phyloP scores from a whole-genome alignment of 2,329 filamentous ascomycete species.

The Fusarium sp. region DNA sequence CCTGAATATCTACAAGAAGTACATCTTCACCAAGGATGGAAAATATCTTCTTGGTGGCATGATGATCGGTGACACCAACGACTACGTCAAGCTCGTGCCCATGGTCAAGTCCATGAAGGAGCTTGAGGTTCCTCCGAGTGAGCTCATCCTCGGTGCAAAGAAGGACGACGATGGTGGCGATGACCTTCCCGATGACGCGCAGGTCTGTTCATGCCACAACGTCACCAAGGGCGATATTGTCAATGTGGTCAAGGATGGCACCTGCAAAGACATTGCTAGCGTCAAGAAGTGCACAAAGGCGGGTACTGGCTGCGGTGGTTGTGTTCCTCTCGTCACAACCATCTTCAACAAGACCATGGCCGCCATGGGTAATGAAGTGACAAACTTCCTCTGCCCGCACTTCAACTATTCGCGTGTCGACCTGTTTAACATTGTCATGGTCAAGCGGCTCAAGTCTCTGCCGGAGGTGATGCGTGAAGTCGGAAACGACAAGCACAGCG shows the following conservation, averaged over 20 bases:
- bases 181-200: constrained; percentile 87
- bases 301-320: constrained; percentile 91
- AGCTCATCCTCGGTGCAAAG: constrained; percentile 86
- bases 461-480: constrained; percentile 83
- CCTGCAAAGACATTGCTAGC: constrained; percentile 85
- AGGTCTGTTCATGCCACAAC: constrained; percentile 95
- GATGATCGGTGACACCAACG: constrained; percentile 95
- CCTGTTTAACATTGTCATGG: constrained; percentile 90
- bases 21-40: constrained; percentile 89
- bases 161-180: constrained; percentile 82
- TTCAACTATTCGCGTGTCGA: constrained; percentile 89
- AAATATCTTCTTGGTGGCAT: constrained; percentile 95
- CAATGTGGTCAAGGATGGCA: constrained; percentile 80
- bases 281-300: constrained; percentile 94
- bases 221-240: constrained; percentile 88
- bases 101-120: constrained; percentile 88
- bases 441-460: constrained; percentile 83
- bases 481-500: constrained; percentile 79
- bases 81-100: constrained; percentile 91
- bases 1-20: constrained; percentile 92
- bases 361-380: constrained; percentile 88
- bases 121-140: constrained; percentile 82
- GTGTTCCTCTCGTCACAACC: constrained; percentile 88
- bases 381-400: constrained; percentile 88
- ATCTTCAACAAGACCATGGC: constrained; percentile 94